Conservation (phyloP, 169 alveolate species). For the Plasmodium falciparum region DNA sequence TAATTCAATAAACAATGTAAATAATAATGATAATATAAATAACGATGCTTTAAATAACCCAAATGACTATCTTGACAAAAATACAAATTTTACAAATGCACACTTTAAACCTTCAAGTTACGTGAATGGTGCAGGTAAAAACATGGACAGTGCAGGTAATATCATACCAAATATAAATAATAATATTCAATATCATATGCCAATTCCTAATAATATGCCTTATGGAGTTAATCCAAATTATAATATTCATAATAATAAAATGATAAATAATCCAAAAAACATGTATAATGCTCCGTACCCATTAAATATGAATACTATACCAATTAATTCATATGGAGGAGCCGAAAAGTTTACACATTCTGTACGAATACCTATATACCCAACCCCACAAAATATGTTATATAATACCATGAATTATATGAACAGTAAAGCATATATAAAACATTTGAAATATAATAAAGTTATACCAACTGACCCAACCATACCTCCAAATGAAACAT, state of each 20-base stretch:
- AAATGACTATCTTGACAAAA: background rate
- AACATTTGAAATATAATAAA: conserved; percentile 76
- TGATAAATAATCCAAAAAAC: conserved; percentile 10
- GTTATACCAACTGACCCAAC: conserved; percentile 82
- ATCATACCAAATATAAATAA: background rate
- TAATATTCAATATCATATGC: conserved; percentile 1
- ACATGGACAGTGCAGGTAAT: background rate
- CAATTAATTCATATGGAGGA: conserved; percentile 16
- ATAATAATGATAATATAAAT: too few relatives aligned
- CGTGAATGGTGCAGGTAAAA: conserved; percentile 2
- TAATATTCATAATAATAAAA: conserved; percentile 29
- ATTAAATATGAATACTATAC: conserved; percentile 44
- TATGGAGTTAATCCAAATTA: conserved; percentile 14
- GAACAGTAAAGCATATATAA: conserved; percentile 74
- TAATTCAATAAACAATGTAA: background rate
- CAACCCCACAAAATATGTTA: conserved; percentile 46
- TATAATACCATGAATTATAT: conserved; percentile 56
- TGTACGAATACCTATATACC: conserved; percentile 50
- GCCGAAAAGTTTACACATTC: conserved; percentile 27
- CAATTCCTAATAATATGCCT: background rate
- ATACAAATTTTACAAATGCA: background rate
- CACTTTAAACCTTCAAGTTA: background rate
- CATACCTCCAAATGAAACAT: conserved; percentile 84
- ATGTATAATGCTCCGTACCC: conserved; percentile 23
- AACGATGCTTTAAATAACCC: too few relatives aligned